These are phyloP conservation scores for Kickxella alabastrina DNA, from an alignment of 192 early-diverging fungal species.

Conservation along the genomic window DNA sequence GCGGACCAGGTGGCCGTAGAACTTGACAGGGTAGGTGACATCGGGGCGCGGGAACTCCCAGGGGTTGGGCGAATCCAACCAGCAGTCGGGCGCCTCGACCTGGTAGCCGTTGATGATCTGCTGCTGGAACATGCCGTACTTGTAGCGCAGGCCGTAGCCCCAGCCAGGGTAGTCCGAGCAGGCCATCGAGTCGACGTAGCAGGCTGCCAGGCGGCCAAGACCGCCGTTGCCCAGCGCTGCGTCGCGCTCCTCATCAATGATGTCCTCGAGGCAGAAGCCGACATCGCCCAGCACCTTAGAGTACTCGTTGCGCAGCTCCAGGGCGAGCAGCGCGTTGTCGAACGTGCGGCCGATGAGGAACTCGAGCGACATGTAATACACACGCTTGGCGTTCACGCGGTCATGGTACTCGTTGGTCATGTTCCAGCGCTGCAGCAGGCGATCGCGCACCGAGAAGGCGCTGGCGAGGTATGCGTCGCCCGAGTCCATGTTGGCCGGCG, in stretches of 20 bases:
- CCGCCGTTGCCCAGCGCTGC: constrained; percentile 98
- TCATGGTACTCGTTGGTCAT: constrained; percentile 81
- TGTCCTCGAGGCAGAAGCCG: constrained; percentile 90
- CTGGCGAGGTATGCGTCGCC: constrained; percentile 90
- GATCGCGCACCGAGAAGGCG: constrained; percentile 89
- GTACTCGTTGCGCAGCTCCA: constrained; percentile 79
- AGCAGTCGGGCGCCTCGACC: constrained; percentile 92
- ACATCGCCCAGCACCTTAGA: constrained; percentile 62
- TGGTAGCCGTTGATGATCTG: constrained; percentile 94
- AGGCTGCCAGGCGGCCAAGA: constrained; percentile 93
- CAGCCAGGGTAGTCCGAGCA: constrained; percentile 91
- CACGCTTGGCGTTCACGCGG: constrained; percentile 78
- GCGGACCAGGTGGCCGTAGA: constrained; percentile 83
- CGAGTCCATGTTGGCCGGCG: constrained; percentile 86
- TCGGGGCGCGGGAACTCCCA: constrained; percentile 96
- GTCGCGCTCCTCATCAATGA: constrained; percentile 90
- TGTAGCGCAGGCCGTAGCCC: constrained; percentile 97
- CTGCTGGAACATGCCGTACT: constrained; percentile 99
- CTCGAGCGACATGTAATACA: constrained; percentile 98
- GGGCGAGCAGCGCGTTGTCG: constrained; percentile 92
- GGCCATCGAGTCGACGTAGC: constrained; percentile 96
- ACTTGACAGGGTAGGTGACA: constrained; percentile 83
- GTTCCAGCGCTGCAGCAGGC: constrained; percentile 92
- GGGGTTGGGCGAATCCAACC: constrained; percentile 95
- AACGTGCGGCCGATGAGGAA: constrained; percentile 95